Evolutionary conservation across 768 basidiomycete species (phyloP), one percentile per base, ranked within the genome.

Genomic region (Paxillus involutus): DNA sequence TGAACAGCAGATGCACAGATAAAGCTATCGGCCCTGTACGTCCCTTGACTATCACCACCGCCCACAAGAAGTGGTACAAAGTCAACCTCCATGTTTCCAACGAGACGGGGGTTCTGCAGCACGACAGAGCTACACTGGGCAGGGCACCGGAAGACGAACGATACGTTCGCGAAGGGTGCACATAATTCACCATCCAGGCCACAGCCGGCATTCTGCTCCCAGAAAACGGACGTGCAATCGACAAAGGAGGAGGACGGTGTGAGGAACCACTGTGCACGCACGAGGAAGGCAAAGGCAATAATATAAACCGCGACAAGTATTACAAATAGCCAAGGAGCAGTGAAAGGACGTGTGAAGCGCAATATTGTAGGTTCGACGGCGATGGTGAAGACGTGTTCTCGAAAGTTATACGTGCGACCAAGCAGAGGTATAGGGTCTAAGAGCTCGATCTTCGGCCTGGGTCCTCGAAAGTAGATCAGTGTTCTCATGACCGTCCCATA

Each of bases 11-110:
- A 85, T 40, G 89, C 83, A 66, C 93, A 94, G 36, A 94, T 81
- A 66, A 94, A 94, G 52, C 79, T 84, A 66, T 94, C 93, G 2
- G 84, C 90, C 63, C 93, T 80, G 63, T 94, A 94, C 4, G 91
- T 93, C 39, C 66, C 64, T 44, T 84, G 76, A 0, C 56, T 56
- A 70, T 92, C 91, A 3, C 91, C 90, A 16, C 93, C 93, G n/a
- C 93, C 92, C 2, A 94, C 87, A 44, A 94, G 77, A 21, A 94
- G 75, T 7, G 91, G 90, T 19, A 81, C 78, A 59, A 83, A 89
- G 44, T 80, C 82, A 35, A 86, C 76, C 57, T 85, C 75, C 51
- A 82, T 70, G 46, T 81, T 69, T 21, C 93, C 92, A 24, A 95
- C 78, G 0, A 88, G 81, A 47, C 89, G 77, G 14, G 85, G 83